These are phyloP conservation scores for Thalassiosira hispida DNA, from an alignment of 352 stramenopile genomes.

Conservation along the genomic window DNA sequence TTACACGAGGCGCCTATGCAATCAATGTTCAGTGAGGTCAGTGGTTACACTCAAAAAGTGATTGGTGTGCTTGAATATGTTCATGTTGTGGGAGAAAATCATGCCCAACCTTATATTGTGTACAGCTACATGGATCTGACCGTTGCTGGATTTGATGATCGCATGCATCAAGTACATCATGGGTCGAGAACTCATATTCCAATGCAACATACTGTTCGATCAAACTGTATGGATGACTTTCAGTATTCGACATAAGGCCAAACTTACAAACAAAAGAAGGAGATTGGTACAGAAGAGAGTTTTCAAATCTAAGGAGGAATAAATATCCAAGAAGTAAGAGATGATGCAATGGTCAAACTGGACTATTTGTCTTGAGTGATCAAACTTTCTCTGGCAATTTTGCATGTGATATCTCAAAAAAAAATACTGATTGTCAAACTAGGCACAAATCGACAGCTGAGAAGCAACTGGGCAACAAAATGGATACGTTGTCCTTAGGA, in stretches of 20 bases:
- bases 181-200: conserved; percentile 1
- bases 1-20: neutral
- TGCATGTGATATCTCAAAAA: neutral
- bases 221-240: neutral
- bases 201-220: neutral
- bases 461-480: too few species aligned
- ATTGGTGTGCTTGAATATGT: conserved; percentile 3
- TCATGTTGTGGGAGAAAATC: neutral
- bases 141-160: conserved; percentile 2
- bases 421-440: neutral
- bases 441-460: neutral
- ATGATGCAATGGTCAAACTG: neutral
- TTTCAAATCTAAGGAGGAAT: neutral
- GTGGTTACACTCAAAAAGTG: conserved; percentile 1
- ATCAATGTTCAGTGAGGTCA: conserved; percentile 5
- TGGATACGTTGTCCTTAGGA: too few species aligned
- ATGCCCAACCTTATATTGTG: neutral
- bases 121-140: neutral
- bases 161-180: conserved; percentile 15
- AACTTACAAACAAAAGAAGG: conserved; percentile 1
- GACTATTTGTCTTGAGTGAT: neutral
- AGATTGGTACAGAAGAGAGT: conserved; percentile 3
- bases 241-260: neutral
- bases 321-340: neutral
- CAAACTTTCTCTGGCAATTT: neutral